phyloP scores from a whole-genome alignment of 2,329 filamentous ascomycete genomes.

The Colletotrichum somersetense region DNA sequence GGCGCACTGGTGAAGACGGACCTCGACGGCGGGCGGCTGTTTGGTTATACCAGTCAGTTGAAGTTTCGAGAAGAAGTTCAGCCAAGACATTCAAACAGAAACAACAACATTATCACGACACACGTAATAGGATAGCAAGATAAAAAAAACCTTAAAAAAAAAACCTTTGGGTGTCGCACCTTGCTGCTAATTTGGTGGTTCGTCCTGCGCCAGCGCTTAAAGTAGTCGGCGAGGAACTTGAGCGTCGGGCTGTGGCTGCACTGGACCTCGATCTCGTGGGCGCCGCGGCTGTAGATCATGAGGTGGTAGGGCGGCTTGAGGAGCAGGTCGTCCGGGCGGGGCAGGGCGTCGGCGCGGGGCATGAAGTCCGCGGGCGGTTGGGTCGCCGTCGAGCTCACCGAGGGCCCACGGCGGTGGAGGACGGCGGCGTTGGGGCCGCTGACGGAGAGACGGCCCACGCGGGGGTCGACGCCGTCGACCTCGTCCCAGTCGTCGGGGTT shows the following conservation, averaged over 20 bases:
- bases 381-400: slow-evolving; percentile 4
- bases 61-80: neutral
- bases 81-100: neutral
- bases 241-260: slow-evolving; percentile 62
- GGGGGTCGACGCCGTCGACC: slow-evolving; percentile 52
- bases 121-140: neutral
- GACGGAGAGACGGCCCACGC: slow-evolving; percentile 44
- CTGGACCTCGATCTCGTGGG: slow-evolving; percentile 55
- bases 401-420: slow-evolving; percentile 5
- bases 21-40: slow-evolving; percentile 57
- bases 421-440: slow-evolving; percentile 27
- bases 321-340: slow-evolving; percentile 62
- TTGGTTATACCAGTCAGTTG: neutral
- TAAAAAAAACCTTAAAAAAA: neutral
- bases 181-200: slow-evolving; percentile 55
- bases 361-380: slow-evolving; percentile 49
- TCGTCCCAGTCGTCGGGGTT: slow-evolving; percentile 60
- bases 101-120: neutral
- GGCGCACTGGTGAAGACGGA: slow-evolving; percentile 58
- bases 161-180: slow-evolving; percentile 44
- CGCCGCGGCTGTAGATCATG: slow-evolving; percentile 51
- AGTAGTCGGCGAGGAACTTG: slow-evolving; percentile 59
- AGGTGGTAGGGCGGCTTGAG: slow-evolving; percentile 63
- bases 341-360: slow-evolving; percentile 56
- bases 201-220: slow-evolving; percentile 60